A percentile compares a stretch with the other conserved stretches of the same genome.
Evolutionary conservation across 2,329 filamentous ascomycete species (phyloP).

Genomic region (Calonectria naviculata): DNA sequence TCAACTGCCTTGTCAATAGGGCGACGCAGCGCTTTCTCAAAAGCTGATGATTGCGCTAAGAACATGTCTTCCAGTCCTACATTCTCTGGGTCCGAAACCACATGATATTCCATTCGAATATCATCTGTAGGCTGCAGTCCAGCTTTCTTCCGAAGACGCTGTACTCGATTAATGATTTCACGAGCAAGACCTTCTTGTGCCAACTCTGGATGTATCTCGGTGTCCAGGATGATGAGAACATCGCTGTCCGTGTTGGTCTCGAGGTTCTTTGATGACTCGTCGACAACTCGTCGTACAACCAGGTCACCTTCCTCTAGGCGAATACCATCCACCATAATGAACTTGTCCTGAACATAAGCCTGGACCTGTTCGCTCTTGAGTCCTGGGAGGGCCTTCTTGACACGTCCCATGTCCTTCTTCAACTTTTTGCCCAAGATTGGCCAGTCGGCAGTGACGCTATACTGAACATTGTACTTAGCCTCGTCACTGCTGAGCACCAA

Average conservation of each 20-base stretch:
- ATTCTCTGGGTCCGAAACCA: constrained; percentile 82
- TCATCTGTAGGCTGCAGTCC: constrained; percentile 92
- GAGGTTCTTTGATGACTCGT: constrained; percentile 76
- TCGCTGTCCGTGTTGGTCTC: constrained; percentile 92
- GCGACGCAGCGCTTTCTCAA: constrained; percentile 82
- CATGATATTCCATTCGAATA: constrained; percentile 91
- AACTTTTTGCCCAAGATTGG: constrained; percentile 95
- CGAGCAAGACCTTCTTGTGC: constrained; percentile 89
- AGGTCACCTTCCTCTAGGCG: constrained; percentile 85
- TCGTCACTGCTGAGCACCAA: constrained; percentile 88
- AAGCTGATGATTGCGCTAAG: constrained; percentile 71
- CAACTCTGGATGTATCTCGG: constrained; percentile 83
- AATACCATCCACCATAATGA: constrained; percentile 88
- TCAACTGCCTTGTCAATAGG: constrained; percentile 68
- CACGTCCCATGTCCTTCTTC: constrained; percentile 91
- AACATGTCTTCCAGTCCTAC: constrained; percentile 80
- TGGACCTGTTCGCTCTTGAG: constrained; percentile 86
- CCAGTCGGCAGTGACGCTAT: constrained; percentile 92
- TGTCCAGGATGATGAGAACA: constrained; percentile 91
- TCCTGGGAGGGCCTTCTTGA: constrained; percentile 88
- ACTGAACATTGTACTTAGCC: constrained; percentile 90
- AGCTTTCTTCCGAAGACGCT: constrained; percentile 93
- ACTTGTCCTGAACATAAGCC: constrained; percentile 77
- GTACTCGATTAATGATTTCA: constrained; percentile 93
- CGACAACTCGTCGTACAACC: constrained; percentile 78